Evolutionary conservation across 1,284 basidiomycete genomes (phyloP).

Genomic region (Malassezia brasiliensis): DNA sequence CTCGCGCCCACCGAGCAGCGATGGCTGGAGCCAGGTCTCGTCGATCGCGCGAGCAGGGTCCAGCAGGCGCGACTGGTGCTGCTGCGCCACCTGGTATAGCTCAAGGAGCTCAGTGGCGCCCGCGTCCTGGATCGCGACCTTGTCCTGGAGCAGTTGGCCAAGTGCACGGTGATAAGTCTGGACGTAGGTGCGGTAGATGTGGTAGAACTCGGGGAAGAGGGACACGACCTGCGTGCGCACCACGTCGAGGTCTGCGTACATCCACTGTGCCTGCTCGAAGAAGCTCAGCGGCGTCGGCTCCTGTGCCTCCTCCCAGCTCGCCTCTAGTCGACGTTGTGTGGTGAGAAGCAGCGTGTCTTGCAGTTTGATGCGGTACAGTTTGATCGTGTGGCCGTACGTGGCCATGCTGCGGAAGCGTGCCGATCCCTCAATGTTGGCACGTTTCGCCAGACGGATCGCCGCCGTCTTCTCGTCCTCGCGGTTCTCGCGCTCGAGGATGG

Average conservation of each 20-base stretch:
- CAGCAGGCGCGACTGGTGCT: constrained; percentile 81
- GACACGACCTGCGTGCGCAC: constrained; percentile 77
- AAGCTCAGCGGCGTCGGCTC: constrained; percentile 57
- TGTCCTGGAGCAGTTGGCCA: constrained; percentile 63
- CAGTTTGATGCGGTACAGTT: constrained; percentile 88
- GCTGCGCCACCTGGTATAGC: constrained; percentile 85
- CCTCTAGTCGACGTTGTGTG: constrained; percentile 65
- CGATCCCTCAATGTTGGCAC: constrained; percentile 58
- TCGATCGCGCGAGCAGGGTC: constrained; percentile 60
- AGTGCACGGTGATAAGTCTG: constrained; percentile 88
- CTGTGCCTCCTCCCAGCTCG: constrained; percentile 55
- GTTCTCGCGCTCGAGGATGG: constrained; percentile 87
- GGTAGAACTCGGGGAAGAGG: constrained; percentile 84
- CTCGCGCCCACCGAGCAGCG: constrained; percentile 79
- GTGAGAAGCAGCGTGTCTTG: constrained; percentile 69
- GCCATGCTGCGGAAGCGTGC: constrained; percentile 36
- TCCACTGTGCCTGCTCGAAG: constrained; percentile 60
- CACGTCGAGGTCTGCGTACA: constrained; percentile 86
- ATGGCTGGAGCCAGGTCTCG: constrained; percentile 54
- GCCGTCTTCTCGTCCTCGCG: constrained; percentile 90
- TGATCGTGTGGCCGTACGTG: constrained; percentile 67
- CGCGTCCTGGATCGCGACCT: constrained; percentile 62
- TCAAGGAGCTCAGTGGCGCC: constrained; percentile 77
- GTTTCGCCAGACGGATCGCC: constrained; percentile 87
- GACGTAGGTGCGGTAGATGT: constrained; percentile 72